Conservation (phyloP, 75 land plant species). For the Picea glauca region DNA sequence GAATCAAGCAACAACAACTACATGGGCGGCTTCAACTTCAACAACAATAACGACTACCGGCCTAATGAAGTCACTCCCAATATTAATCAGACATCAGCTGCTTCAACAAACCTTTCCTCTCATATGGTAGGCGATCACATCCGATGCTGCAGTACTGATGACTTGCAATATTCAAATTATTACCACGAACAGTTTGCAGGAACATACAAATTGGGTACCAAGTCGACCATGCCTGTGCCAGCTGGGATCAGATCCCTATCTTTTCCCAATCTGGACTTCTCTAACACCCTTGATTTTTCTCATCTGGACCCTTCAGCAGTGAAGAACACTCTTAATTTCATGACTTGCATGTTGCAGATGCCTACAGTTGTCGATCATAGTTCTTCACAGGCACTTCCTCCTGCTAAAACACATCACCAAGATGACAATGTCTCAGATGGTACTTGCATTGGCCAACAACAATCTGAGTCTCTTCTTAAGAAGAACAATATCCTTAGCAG, state of each 20-base stretch:
- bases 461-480: neutral
- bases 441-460: neutral
- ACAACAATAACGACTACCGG: neutral
- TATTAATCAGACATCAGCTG: neutral
- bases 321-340: neutral
- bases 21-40: too few relatives aligned
- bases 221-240: neutral
- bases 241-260: neutral
- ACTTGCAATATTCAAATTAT: neutral
- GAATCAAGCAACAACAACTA: constrained; percentile 4
- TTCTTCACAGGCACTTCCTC: too few relatives aligned
- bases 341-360: constrained; percentile 2
- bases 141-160: neutral
- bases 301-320: neutral
- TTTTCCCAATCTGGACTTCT: neutral
- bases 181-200: neutral
- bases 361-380: neutral
- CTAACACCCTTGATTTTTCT: neutral
- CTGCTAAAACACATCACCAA: too few relatives aligned
- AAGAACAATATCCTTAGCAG: neutral
- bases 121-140: too few relatives aligned
- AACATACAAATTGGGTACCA: neutral
- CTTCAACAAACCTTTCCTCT: neutral
- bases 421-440: too few relatives aligned
- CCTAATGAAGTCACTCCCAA: neutral